phyloP scores from a whole-genome alignment of 768 basidiomycete genomes.

The Lactifluus echinatus region DNA sequence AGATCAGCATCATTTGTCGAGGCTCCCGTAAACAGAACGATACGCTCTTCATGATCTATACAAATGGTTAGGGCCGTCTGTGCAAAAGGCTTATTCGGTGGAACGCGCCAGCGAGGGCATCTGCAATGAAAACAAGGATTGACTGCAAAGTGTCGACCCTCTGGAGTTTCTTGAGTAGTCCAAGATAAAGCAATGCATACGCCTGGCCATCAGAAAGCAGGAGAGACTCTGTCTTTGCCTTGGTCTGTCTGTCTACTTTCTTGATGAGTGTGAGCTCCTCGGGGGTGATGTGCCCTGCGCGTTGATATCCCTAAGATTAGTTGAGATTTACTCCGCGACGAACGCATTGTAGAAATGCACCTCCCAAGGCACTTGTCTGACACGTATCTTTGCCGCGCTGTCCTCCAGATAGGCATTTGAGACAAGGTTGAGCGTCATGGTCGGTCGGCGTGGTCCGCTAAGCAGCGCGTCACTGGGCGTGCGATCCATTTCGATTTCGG shows the following conservation, averaged over 20 bases:
- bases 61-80: not conserved
- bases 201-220: conserved; percentile 73
- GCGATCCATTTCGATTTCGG: conserved; percentile 4
- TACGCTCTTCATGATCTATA: conserved; percentile 80
- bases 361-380: conserved; percentile 96
- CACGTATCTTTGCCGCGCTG: conserved; percentile 75
- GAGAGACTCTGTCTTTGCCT: conserved; percentile 63
- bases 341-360: conserved; percentile 34
- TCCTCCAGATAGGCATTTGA: conserved; percentile 83
- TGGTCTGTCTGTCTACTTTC: conserved; percentile 77
- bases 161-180: conserved; percentile 78
- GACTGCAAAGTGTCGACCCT: conserved; percentile 83
- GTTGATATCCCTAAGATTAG: conserved; percentile 94
- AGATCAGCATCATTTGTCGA: conserved; percentile 64
- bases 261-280: conserved; percentile 87
- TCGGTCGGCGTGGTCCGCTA: too few relatives aligned
- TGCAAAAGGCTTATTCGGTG: not conserved
- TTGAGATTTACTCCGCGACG: not conserved
- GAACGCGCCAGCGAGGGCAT: conserved; percentile 69
- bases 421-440: conserved; percentile 70
- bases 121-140: conserved; percentile 78
- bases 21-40: conserved; percentile 61
- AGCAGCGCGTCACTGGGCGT: not conserved
- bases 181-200: conserved; percentile 85
- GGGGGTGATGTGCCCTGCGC: conserved; percentile 79